Evolutionary conservation across 2,329 filamentous ascomycete genomes (phyloP).

Genomic region (Orbilia blumenaviensis): DNA sequence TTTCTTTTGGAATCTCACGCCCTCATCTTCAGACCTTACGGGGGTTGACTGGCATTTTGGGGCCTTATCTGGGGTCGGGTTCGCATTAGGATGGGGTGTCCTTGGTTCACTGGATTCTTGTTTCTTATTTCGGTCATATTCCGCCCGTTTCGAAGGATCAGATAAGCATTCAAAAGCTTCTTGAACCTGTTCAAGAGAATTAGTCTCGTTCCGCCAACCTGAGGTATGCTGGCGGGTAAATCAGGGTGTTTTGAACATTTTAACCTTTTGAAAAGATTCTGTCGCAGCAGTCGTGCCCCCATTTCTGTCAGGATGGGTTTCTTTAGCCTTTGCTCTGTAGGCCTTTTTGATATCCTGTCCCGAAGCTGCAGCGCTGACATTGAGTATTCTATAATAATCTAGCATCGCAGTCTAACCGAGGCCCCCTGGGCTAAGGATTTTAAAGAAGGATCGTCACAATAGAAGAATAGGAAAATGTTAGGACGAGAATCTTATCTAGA

Average conservation of each 20-base stretch:
- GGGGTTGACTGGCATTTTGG: no score
- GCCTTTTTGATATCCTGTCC: background rate
- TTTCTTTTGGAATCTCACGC: no score
- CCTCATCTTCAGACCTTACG: no score
- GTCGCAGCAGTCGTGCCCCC: background rate
- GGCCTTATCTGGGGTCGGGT: no score
- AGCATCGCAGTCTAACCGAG: background rate
- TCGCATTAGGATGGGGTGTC: no score
- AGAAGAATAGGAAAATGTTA: no score
- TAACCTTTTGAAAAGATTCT: slow-evolving; percentile 16
- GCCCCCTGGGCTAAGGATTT: no score
- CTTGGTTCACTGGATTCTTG: no score
- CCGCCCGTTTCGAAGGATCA: background rate
- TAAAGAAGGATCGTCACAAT: no score
- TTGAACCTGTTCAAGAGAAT: slow-evolving; percentile 7
- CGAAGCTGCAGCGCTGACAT: background rate
- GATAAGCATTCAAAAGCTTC: slow-evolving; percentile 28
- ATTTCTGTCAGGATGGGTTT: slow-evolving; percentile 32
- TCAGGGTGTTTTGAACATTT: background rate
- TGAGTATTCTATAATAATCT: slow-evolving; percentile 4
- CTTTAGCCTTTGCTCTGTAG: background rate
- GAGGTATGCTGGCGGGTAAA: no score
- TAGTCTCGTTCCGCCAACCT: no score
- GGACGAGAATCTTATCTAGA: no score
- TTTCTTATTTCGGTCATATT: background rate